Evolutionary conservation across 2,329 filamentous ascomycete genomes (phyloP), one percentile per base, ranked within the genome.

Genomic region (Cercospora janseana): DNA sequence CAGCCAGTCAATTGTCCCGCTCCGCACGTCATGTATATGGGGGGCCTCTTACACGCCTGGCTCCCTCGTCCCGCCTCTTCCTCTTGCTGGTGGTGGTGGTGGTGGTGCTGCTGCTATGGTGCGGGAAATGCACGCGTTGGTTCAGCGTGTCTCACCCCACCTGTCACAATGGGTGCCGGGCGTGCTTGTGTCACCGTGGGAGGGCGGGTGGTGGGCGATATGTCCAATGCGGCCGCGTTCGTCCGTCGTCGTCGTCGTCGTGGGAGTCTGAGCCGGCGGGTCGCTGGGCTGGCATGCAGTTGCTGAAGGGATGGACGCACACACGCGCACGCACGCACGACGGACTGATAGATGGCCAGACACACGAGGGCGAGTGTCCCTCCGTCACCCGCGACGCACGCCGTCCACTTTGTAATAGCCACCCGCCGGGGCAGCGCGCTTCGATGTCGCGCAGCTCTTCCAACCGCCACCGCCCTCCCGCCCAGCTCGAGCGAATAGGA

Each of bases 401-500:
- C 21, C 44, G 38, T 38, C 23, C 21, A 38, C 44, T 38, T 46
- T 46, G 20, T 46, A 38, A 35, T 32, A 46, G 43, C 10, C 43
- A 20, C 29, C 12, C 20, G 26, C 18, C 15, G 31, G n/a, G 15
- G 20, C 24, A 20, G 42, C 10, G 12, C 24, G 18, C 42, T 28
- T 44, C 37, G 44, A 52, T 52, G 49, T 52, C 43, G 34, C 35
- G 43, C 49, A 47, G 37, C 37, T 29, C 28, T 21, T 43, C 38
- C 34, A 24, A 16, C 44, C 40, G 44, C 29, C 43, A 43, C 49
- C 29, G 49, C 42, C 35, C 49, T n/a, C 24, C 16, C 28, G 42
- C 43, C n/a, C n/a, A 29, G 49, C 43, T 35, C 37, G 50, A 46
- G 50, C 50, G 45, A 49, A 49, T 45, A 42, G 50, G 45, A 52